Conservation (phyloP, 2,329 filamentous ascomycete genomes). For the Pseudonectria buxi region DNA sequence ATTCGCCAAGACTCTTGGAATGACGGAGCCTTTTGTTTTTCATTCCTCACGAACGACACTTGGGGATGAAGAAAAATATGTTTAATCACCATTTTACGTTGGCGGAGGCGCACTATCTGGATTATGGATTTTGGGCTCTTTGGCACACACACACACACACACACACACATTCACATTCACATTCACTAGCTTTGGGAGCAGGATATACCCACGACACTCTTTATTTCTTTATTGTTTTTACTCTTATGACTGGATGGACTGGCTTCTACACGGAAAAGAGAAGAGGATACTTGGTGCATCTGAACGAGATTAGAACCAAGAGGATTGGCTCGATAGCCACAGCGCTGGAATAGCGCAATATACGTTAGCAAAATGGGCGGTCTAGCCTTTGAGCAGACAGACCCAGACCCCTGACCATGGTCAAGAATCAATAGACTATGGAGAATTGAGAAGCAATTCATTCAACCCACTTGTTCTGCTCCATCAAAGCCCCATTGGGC, state of each 20-base stretch:
- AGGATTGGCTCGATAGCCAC: slow-evolving; percentile 10
- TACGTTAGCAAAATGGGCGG: slow-evolving; percentile 8
- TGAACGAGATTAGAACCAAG: slow-evolving; percentile 3
- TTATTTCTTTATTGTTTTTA: slow-evolving; percentile 2
- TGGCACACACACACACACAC: no score
- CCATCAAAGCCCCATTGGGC: no score
- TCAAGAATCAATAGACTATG: no score
- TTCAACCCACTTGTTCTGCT: no score
- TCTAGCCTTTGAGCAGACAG: slow-evolving; percentile 1
- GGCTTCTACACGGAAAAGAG: slow-evolving; percentile 4
- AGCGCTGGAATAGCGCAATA: slow-evolving; percentile 7
- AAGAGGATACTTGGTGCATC: slow-evolving; percentile 1
- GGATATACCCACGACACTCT: slow-evolving; percentile 1
- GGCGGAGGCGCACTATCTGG: no score
- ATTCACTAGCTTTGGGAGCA: no score
- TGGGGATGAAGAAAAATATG: slow-evolving; percentile 3
- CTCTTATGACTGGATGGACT: slow-evolving; percentile 5
- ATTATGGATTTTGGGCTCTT: no score
- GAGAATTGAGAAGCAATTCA: no score
- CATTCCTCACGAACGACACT: slow-evolving; percentile 5
- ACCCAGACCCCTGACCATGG: slow-evolving; percentile 2
- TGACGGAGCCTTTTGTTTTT: slow-evolving; percentile 3
- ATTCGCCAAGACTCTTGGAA: slow-evolving; percentile 11
- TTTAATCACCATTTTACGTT: no score
- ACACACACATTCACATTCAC: no score